phyloP scores from a whole-genome alignment of 495 filamentous ascomycete species.

The Lasiosphaeriaceae sp. region DNA sequence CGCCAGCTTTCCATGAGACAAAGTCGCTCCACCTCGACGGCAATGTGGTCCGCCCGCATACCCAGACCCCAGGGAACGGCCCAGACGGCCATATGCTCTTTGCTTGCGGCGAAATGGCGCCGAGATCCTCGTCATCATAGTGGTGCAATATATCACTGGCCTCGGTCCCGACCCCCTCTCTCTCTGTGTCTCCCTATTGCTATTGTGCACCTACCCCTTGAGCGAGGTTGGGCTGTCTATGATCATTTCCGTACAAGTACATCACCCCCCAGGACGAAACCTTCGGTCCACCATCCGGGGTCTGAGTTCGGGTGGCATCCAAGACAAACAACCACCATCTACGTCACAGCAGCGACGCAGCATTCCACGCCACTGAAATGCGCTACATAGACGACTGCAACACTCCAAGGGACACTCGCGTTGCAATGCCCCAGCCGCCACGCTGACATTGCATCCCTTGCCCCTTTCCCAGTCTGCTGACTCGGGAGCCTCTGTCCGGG shows the following conservation, averaged over 20 bases:
- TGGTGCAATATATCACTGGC: constrained; percentile 21
- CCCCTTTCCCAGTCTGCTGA: constrained; percentile 5
- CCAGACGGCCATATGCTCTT: background rate
- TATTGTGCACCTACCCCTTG: constrained; percentile 1
- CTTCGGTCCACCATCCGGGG: constrained; percentile 12
- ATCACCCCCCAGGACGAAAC: background rate
- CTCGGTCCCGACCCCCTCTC: constrained; percentile 20
- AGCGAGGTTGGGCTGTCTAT: background rate
- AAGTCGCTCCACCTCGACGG: constrained; percentile 6
- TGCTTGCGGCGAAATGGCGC: constrained; percentile 10
- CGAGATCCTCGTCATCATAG: constrained; percentile 10
- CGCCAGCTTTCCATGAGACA: background rate
- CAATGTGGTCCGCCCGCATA: constrained; percentile 1
- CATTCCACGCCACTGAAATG: constrained; percentile 21
- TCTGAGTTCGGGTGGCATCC: constrained; percentile 7
- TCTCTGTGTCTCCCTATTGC: constrained; percentile 20
- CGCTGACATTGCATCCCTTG: constrained; percentile 10
- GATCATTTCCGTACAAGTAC: background rate
- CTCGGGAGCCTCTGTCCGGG: constrained; percentile 17
- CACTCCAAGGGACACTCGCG: constrained; percentile 14
- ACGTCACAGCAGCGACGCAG: constrained; percentile 11
- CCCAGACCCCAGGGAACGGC: background rate
- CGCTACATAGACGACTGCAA: constrained; percentile 26
- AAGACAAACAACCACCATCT: background rate
- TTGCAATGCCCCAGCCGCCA: constrained; percentile 8